Conservation (phyloP, 331 rosid genomes). For the Acacia concinna region DNA sequence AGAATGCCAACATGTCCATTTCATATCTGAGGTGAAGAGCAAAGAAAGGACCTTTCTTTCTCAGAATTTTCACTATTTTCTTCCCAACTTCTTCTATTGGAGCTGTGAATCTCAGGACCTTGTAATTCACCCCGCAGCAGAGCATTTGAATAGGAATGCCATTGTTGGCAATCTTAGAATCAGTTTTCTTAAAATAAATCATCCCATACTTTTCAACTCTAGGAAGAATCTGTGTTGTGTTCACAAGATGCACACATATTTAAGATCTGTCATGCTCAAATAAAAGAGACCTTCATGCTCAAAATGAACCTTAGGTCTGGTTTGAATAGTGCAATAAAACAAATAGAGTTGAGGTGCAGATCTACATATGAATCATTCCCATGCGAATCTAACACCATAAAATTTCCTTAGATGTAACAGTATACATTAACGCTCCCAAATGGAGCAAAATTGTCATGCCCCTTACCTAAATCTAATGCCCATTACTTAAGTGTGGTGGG, state of each 20-base stretch:
- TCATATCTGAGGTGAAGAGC: slow-evolving; percentile 78
- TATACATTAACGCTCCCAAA: too few species aligned
- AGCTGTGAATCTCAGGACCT: slow-evolving; percentile 56
- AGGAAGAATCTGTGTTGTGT: slow-evolving; percentile 51
- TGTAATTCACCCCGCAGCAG: slow-evolving; percentile 58
- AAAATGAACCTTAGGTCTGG: background rate
- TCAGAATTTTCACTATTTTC: slow-evolving; percentile 46
- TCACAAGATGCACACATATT: background rate
- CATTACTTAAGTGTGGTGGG: too few species aligned
- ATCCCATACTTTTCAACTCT: slow-evolving; percentile 49
- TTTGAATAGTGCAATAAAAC: background rate
- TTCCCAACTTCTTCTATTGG: slow-evolving; percentile 54
- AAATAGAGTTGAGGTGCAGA: too few species aligned
- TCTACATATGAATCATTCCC: too few species aligned
- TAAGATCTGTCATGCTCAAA: background rate
- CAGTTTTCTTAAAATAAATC: slow-evolving; percentile 58
- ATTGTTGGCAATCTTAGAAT: slow-evolving; percentile 62
- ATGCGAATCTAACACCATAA: too few species aligned
- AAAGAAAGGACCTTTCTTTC: slow-evolving; percentile 62
- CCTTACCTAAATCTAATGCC: too few species aligned
- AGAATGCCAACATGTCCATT: slow-evolving; percentile 77
- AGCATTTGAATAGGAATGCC: slow-evolving; percentile 63
- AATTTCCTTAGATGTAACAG: too few species aligned
- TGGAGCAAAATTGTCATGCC: too few species aligned
- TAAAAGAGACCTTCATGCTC: background rate